Evolutionary conservation across 768 basidiomycete genomes (phyloP).

Genomic region (Pleurotus tuoliensis): DNA sequence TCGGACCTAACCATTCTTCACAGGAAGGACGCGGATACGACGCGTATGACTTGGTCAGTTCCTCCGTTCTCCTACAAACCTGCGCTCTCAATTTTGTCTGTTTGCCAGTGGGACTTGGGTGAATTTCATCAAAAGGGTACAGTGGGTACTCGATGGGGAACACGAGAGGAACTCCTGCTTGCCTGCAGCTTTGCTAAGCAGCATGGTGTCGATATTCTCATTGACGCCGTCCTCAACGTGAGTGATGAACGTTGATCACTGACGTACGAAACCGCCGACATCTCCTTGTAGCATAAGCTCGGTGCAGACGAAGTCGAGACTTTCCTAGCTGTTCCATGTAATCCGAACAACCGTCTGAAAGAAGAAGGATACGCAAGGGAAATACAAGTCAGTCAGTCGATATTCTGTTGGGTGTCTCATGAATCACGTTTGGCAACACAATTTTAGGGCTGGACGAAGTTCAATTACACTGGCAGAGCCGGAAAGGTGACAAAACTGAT

Average conservation of each 20-base stretch:
- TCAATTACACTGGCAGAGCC: slow-evolving; percentile 75
- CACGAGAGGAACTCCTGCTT: slow-evolving; percentile 69
- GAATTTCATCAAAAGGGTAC: slow-evolving; percentile 79
- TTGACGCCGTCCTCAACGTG: slow-evolving; percentile 91
- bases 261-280: too few relatives aligned
- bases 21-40: slow-evolving; percentile 79
- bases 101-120: slow-evolving; percentile 75
- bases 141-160: slow-evolving; percentile 80
- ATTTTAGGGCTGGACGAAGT: slow-evolving; percentile 77
- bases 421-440: slow-evolving; percentile 1
- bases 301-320: slow-evolving; percentile 77
- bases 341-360: slow-evolving; percentile 62
- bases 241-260: slow-evolving; percentile 11
- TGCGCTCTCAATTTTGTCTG: background rate
- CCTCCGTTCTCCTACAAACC: background rate
- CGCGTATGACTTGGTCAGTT: slow-evolving; percentile 74
- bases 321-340: slow-evolving; percentile 68
- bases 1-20: slow-evolving; percentile 1
- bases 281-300: slow-evolving; percentile 61
- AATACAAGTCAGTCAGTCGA: slow-evolving; percentile 52
- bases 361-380: slow-evolving; percentile 53
- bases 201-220: slow-evolving; percentile 69
- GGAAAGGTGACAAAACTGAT: slow-evolving; percentile 47
- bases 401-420: background rate
- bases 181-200: slow-evolving; percentile 67